Conservation (phyloP, 257 asterid species). For the Salvia splendens region DNA sequence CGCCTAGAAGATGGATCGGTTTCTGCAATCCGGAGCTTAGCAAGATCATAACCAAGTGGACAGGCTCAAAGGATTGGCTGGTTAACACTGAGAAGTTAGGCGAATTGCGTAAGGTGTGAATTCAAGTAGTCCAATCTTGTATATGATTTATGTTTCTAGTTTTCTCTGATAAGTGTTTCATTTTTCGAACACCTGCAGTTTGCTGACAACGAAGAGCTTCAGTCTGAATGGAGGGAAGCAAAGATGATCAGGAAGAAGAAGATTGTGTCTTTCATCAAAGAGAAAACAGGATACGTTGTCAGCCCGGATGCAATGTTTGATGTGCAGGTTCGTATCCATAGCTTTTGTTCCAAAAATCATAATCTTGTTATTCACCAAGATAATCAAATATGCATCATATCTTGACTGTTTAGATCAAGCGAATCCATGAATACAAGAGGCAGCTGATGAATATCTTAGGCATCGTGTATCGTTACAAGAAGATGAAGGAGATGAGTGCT, state of each 20-base stretch:
- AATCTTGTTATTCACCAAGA: not conserved
- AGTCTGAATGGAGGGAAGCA: conserved; percentile 71
- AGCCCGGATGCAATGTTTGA: conserved; percentile 87
- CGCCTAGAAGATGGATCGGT: conserved; percentile 84
- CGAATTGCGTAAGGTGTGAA: conserved; percentile 63
- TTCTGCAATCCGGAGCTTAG: conserved; percentile 81
- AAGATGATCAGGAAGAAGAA: conserved; percentile 65
- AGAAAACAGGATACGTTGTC: conserved; percentile 73
- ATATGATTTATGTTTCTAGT: not conserved
- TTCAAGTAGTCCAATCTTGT: not conserved
- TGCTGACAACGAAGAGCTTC: conserved; percentile 81
- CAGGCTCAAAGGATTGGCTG: conserved; percentile 72
- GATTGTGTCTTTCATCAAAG: conserved; percentile 65
- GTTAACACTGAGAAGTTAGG: conserved; percentile 65
- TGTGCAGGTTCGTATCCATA: conserved; percentile 66
- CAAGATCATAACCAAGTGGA: conserved; percentile 70
- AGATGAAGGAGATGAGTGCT: conserved; percentile 66
- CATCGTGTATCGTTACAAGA: conserved; percentile 62
- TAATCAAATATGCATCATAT: not conserved
- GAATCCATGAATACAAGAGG: conserved; percentile 69
- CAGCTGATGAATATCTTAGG: conserved; percentile 63
- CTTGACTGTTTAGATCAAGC: conserved; percentile 44
- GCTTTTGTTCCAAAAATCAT: not conserved
- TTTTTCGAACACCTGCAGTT: conserved; percentile 46
- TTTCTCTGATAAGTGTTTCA: not conserved